Conservation (phyloP, 345 rosid genomes). For the Eucalyptus sp. region DNA sequence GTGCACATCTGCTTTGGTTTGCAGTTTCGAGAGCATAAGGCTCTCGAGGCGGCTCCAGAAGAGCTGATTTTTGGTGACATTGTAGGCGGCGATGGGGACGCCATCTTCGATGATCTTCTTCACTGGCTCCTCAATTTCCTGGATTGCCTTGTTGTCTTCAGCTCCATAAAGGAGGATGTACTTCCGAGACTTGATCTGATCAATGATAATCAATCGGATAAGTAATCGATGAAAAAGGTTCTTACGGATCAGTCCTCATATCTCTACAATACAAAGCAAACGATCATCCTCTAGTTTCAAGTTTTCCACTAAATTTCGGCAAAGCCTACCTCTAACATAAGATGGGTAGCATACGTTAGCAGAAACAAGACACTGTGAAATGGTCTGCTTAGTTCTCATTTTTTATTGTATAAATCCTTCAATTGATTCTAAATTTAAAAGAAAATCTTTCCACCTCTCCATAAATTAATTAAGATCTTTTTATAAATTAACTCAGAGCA, state of each 20-base stretch:
- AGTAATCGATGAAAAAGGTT: background rate
- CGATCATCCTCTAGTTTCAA: background rate
- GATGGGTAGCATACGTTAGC: background rate
- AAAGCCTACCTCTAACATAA: background rate
- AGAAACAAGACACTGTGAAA: background rate
- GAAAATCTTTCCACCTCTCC: background rate
- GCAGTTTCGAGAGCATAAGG: background rate
- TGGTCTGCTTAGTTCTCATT: background rate
- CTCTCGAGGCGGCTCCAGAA: conserved; percentile 1
- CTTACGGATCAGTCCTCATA: background rate
- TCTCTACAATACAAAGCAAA: background rate
- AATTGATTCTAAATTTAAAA: background rate
- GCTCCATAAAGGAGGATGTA: conserved; percentile 5
- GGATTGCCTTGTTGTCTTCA: background rate
- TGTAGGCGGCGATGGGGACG: background rate
- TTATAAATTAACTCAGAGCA: background rate
- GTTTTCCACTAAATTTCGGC: background rate
- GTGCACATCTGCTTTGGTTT: background rate
- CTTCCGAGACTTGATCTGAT: background rate
- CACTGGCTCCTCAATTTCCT: background rate
- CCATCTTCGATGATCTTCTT: background rate
- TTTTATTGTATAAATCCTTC: background rate
- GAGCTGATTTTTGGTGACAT: background rate
- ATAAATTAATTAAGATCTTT: background rate
- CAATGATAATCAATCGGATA: background rate